A percentile compares a stretch with the other conserved stretches of the same genome.
Conservation (phyloP, 208 protist genomes). For the Trypanosoma theileri region DNA sequence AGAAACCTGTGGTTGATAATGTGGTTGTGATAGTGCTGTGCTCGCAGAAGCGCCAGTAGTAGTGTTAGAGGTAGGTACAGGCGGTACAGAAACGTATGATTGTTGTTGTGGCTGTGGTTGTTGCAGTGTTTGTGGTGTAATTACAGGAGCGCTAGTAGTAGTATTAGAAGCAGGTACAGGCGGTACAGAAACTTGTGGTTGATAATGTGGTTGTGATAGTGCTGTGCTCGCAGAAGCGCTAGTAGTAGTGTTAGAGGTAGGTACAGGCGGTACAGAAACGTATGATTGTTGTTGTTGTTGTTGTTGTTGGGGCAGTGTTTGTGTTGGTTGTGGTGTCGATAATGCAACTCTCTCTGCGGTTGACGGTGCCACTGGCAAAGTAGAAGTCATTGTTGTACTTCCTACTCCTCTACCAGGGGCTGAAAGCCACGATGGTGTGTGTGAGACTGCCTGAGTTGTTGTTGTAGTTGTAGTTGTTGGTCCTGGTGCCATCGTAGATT, state of each 20-base stretch:
- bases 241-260: not conserved
- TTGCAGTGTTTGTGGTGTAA: constrained; percentile 14
- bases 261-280: not conserved
- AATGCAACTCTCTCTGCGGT: not conserved
- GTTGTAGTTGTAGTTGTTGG: not conserved
- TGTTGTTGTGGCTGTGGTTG: not conserved
- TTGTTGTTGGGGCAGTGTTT: constrained; percentile 17
- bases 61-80: not conserved
- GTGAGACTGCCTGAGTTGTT: not conserved
- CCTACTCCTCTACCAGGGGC: not conserved
- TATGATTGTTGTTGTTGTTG: not conserved
- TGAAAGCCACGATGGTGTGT: constrained; percentile 21
- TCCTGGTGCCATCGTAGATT: not conserved
- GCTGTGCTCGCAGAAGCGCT: not conserved
- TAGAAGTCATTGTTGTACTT: no score
- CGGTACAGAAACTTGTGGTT: no score
- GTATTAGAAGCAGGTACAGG: not conserved
- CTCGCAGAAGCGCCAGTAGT: not conserved
- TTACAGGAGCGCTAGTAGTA: not conserved
- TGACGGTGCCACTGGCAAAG: no score
- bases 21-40: not conserved
- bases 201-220: no score
- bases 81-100: no score
- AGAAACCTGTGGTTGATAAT: no score
- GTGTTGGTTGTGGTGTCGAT: constrained; percentile 5